Evolutionary conservation across 768 basidiomycete species (phyloP), one percentile per base, ranked within the genome.

Genomic region (Termitomyces sp.): DNA sequence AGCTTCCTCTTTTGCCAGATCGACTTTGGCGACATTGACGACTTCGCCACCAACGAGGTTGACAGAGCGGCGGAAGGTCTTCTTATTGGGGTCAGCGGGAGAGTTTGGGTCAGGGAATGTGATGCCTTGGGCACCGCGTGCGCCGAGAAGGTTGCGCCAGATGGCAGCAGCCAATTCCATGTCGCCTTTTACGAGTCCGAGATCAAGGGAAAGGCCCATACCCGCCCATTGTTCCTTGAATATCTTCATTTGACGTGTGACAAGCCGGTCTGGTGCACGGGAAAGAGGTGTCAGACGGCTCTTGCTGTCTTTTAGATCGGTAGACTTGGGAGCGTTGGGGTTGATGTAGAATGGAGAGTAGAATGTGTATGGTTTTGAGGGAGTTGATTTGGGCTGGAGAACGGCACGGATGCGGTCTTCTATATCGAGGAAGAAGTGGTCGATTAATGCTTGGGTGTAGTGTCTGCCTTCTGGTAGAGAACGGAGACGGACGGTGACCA

Each of bases 351-450:
- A 80, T 2, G 69, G 45, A 1, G 77, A 73, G 21, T 62, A 37
- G 61, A 76, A 75, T 9, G 77, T 80, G 66, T 82, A 80, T 14
- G 78, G 78, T 42, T 62, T 57, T 12, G 63, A 59, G 21, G 76
- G 75, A 42, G 68, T 65, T 11, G 68, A 51, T 11, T 67, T 76
- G 5, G 87, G 85, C 51, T 87, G 86, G 42, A 93, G 82, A 28
- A 93, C 86, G 5, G 80, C 73, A 19, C 94, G 87, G 46, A 98
- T 84, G 53, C 93, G 88, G 65, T 90, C 88, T 66, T 98, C 96
- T 58, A 92, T 81, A 67, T 98, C 92, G 60, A 93, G 74, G 77
- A 98, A 98, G 74, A 95, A 97, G 72, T 97, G 93, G 68, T 96
- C 93, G 59, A 97, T 79, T 57, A 98, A 77, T 7, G 78, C 89